Base-by-base conservation (phyloP, 257 asterid genomes). In the Linaria vulgaris region DNA sequence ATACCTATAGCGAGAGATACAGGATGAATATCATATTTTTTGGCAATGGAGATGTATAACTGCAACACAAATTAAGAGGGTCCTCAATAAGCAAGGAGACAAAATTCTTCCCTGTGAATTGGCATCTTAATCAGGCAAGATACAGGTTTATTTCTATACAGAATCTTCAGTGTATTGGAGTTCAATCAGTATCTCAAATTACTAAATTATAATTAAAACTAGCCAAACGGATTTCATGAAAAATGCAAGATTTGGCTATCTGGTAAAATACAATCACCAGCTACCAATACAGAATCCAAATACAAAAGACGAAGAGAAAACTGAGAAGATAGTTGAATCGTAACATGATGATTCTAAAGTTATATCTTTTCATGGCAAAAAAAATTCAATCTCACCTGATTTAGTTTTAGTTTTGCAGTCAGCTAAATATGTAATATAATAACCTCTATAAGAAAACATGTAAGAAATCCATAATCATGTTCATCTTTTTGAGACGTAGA, bases 1-100 rank as follows among this genome's bases (percentile, higher is more conserved):
- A 59, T 79, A 91, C 96, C 96, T 77, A 88, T 79, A 51, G 96
- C 87, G 41, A 91, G 81, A 59, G 96, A 84, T 71, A 88, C 88
- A 11, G 96, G 98, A 65, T 80, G 92, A 61, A 91, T 30, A 23
- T 80, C 80, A 69, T 77, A 82, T 64, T 69, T 73, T 68, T 67
- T 50, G 6, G 92, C 88, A 59, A 86, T 82, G 69, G 81, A 78
- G 43, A 81, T 53, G 68, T 91, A 88, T 58, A 69, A 63, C 95
- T 91, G 90, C 74, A 66, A 70, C 52, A 79, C 56, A 61, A 39
- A 53, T 31, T 48, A 56, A 50, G 56, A 63, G 23, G n/a, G n/a
- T n/a, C 54, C 20, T 10, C 49, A 62, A 60, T 76, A 56, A 66
- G 68, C n/a, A 45, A 27, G 34, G 64, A 39, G 24, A 24, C 49